Evolutionary conservation across 2,329 filamentous ascomycete genomes (phyloP).

Genomic region (Fonsecaea monophora): DNA sequence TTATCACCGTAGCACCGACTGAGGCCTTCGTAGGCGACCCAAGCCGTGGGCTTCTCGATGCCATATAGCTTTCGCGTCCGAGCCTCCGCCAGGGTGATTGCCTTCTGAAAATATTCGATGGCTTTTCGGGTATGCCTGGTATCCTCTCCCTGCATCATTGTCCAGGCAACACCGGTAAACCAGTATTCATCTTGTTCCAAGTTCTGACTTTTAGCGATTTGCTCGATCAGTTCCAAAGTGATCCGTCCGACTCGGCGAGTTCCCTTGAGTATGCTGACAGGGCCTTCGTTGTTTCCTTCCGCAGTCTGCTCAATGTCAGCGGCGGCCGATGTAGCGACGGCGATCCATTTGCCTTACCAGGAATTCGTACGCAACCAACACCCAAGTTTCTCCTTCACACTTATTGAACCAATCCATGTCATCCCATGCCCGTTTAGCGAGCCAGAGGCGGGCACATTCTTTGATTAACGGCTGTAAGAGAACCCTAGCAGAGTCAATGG

Average conservation of each 20-base stretch:
- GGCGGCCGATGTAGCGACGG: background rate
- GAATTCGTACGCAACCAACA: conserved; percentile 15
- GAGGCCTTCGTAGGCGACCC: conserved; percentile 29
- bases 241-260: conserved; percentile 15
- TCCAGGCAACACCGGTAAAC: conserved; percentile 26
- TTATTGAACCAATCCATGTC: conserved; percentile 15
- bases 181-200: conserved; percentile 24
- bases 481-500: conserved; percentile 5
- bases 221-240: conserved; percentile 19
- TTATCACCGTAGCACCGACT: conserved; percentile 28
- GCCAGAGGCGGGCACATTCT: conserved; percentile 14
- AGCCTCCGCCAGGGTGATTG: conserved; percentile 14
- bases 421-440: conserved; percentile 10
- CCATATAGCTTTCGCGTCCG: conserved; percentile 12
- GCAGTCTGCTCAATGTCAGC: conserved; percentile 5
- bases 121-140: conserved; percentile 12
- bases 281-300: conserved; percentile 5
- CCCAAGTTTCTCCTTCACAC: conserved; percentile 11
- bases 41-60: conserved; percentile 12
- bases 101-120: conserved; percentile 29
- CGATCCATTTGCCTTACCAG: conserved; percentile 4
- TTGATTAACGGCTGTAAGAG: conserved; percentile 10
- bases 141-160: conserved; percentile 25
- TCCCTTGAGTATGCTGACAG: conserved; percentile 11
- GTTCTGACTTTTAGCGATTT: conserved; percentile 14